Percentiles rank a stretch among this genome's conserved stretches.
Conservation (phyloP, 2,329 filamentous ascomycete species). For the Fusarium poae region DNA sequence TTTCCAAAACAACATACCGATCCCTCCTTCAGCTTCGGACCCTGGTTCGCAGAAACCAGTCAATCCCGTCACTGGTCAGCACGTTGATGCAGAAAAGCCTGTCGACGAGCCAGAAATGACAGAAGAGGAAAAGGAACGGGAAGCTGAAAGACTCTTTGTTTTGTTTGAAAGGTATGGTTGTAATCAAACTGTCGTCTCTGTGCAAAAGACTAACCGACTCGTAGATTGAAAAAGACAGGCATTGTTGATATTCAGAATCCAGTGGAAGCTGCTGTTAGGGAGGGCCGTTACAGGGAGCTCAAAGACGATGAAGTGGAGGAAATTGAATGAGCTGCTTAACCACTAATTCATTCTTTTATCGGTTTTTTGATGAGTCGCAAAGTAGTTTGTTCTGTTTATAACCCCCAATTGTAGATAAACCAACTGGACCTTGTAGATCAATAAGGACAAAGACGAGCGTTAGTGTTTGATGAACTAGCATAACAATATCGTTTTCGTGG, state of each 20-base stretch:
- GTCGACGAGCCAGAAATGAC: conserved; percentile 80
- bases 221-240: conserved; percentile 77
- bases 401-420: neutral
- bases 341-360: neutral
- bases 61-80: conserved; percentile 91
- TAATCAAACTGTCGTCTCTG: too few relatives aligned
- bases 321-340: conserved; percentile 49
- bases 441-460: conserved; percentile 14
- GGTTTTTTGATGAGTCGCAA: neutral
- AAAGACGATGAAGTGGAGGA: conserved; percentile 65
- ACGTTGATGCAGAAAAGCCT: conserved; percentile 74
- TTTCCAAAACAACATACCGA: conserved; percentile 82
- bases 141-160: conserved; percentile 90
- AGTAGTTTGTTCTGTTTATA: neutral
- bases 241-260: conserved; percentile 84
- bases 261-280: conserved; percentile 75
- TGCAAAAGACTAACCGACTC: conserved; percentile 32
- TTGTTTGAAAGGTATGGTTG: conserved; percentile 81
- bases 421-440: neutral
- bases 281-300: conserved; percentile 79
- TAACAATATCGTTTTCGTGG: neutral
- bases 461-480: neutral
- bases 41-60: conserved; percentile 60
- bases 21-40: conserved; percentile 76
- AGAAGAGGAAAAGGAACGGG: conserved; percentile 88